phyloP scores from a whole-genome alignment of 495 filamentous ascomycete species.

The Xylaria grammica region DNA sequence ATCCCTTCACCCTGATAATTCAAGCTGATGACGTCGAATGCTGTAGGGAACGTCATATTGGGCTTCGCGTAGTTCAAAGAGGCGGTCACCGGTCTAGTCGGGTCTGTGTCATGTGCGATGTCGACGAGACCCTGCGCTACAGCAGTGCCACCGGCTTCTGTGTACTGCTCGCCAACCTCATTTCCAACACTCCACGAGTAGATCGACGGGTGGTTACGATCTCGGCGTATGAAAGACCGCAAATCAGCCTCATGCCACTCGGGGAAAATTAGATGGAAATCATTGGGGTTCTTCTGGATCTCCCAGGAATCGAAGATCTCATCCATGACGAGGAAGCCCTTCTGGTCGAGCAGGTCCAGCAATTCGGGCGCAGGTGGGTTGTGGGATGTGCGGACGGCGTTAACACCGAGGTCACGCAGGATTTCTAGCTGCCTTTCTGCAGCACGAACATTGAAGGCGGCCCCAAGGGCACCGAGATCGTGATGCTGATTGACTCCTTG shows the following conservation, averaged over 20 bases:
- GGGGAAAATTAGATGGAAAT: conserved; percentile 47
- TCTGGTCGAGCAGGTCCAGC: conserved; percentile 57
- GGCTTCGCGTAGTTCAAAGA: conserved; percentile 42
- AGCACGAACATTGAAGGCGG: conserved; percentile 30
- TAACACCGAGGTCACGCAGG: conserved; percentile 47
- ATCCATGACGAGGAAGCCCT: conserved; percentile 61
- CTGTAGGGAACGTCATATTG: conserved; percentile 30
- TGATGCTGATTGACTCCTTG: conserved; percentile 17
- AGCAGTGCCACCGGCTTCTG: conserved; percentile 23
- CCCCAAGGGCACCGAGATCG: conserved; percentile 4
- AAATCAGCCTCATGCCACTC: conserved; percentile 52
- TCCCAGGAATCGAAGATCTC: conserved; percentile 51
- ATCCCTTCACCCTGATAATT: conserved; percentile 53
- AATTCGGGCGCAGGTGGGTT: conserved; percentile 55
- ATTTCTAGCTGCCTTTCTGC: conserved; percentile 45
- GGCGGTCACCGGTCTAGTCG: conserved; percentile 39
- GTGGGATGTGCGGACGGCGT: conserved; percentile 50
- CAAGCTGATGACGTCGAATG: conserved; percentile 44
- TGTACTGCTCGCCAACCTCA: conserved; percentile 43
- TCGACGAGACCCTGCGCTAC: conserved; percentile 32
- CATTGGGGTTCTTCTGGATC: conserved; percentile 39
- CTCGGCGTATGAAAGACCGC: conserved; percentile 45
- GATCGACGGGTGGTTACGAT: conserved; percentile 53
- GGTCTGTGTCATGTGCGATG: conserved; percentile 42
- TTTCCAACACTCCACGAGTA: conserved; percentile 51